These are phyloP conservation scores for Diplocarpon mali DNA, from an alignment of 2,329 filamentous ascomycete genomes.

Conservation along the genomic window DNA sequence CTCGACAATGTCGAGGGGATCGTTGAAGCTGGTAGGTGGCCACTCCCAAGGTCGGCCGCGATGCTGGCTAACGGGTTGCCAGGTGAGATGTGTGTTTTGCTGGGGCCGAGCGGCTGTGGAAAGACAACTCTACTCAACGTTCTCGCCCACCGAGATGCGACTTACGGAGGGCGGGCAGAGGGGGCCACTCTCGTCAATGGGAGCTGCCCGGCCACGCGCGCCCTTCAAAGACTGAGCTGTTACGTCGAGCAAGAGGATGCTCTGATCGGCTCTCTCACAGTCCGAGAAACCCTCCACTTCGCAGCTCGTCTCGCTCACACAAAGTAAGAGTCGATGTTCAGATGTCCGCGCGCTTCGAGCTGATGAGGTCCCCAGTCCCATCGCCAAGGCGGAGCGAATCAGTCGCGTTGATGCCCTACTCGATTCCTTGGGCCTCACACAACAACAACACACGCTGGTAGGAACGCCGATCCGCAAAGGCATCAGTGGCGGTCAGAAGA, in stretches of 20 bases:
- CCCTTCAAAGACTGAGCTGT: constrained; percentile 55
- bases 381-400: constrained; percentile 43
- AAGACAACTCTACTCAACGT: constrained; percentile 81
- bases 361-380: constrained; percentile 22
- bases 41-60: too few species aligned
- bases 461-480: constrained; percentile 77
- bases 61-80: constrained; percentile 2
- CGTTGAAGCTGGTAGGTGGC: constrained; percentile 45
- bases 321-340: constrained; percentile 30
- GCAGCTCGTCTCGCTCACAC: constrained; percentile 56
- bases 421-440: constrained; percentile 59
- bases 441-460: constrained; percentile 60
- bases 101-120: constrained; percentile 65
- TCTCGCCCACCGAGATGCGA: constrained; percentile 49
- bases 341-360: not conserved
- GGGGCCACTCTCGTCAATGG: constrained; percentile 55
- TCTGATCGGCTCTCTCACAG: constrained; percentile 69
- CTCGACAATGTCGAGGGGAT: constrained; percentile 52
- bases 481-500: constrained; percentile 76
- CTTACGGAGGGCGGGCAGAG: constrained; percentile 42
- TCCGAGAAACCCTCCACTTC: constrained; percentile 69
- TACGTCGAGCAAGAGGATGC: constrained; percentile 88
- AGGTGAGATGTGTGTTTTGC: constrained; percentile 67
- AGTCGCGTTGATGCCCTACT: constrained; percentile 56
- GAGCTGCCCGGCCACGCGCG: constrained; percentile 35